These are phyloP conservation scores for Ophiostoma fasciatum DNA, from an alignment of 2,329 filamentous ascomycete species.

Conservation along the genomic window DNA sequence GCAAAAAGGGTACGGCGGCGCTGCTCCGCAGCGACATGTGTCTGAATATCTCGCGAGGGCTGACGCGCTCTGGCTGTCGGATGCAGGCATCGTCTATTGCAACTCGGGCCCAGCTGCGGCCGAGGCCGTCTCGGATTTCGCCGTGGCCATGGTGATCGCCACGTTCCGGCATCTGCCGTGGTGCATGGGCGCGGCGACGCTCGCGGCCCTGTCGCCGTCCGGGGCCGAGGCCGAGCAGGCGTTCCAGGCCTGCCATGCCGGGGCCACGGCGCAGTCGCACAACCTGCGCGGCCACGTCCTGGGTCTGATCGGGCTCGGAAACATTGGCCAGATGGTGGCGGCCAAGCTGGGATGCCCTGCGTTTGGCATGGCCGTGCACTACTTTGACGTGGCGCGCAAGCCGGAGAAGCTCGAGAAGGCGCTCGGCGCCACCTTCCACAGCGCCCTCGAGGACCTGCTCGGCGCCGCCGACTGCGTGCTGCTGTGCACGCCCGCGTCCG, in stretches of 20 bases:
- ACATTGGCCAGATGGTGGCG: slow-evolving; percentile 48
- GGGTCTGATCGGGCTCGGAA: slow-evolving; percentile 55
- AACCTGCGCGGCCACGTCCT: slow-evolving; percentile 48
- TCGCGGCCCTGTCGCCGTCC: slow-evolving; percentile 27
- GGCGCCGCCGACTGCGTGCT: slow-evolving; percentile 42
- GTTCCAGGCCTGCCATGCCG: slow-evolving; percentile 45
- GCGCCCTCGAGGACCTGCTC: slow-evolving; percentile 36
- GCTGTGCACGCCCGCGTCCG: slow-evolving; percentile 40
- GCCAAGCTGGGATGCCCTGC: slow-evolving; percentile 26
- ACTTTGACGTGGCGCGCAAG: slow-evolving; percentile 43
- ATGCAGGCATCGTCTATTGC: slow-evolving; percentile 55
- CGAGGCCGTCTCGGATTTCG: slow-evolving; percentile 59
- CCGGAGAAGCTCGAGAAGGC: slow-evolving; percentile 24
- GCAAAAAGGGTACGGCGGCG: slow-evolving; percentile 41
- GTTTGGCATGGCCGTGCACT: slow-evolving; percentile 54
- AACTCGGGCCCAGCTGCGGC: slow-evolving; percentile 56
- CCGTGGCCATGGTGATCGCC: slow-evolving; percentile 52
- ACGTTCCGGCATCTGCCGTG: slow-evolving; percentile 55
- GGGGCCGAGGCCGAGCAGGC: slow-evolving; percentile 13
- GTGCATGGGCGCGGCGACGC: slow-evolving; percentile 34
- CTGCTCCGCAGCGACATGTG: too few species aligned
- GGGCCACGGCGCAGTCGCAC: slow-evolving; percentile 42
- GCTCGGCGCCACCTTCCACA: slow-evolving; percentile 33
- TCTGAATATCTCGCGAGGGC: too few species aligned
- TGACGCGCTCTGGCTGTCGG: too few species aligned